Conservation (phyloP, 192 early-diverging fungal species). For the Coemansia sp. region DNA sequence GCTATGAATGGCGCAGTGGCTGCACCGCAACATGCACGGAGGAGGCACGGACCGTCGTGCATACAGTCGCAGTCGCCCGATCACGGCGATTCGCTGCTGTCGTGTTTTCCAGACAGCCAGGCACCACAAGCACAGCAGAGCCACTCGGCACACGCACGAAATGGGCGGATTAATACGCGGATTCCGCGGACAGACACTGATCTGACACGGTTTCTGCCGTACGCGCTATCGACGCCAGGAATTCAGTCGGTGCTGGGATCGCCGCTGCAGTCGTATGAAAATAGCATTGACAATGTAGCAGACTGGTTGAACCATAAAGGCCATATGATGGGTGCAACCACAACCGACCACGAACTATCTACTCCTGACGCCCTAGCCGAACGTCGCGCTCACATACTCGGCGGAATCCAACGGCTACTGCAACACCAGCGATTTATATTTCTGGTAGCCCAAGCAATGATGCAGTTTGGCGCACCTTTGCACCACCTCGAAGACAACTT, state of each 20-base stretch:
- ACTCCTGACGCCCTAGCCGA: slow-evolving; percentile 9
- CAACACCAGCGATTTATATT: slow-evolving; percentile 62
- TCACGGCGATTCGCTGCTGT: not conserved
- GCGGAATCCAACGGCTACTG: slow-evolving; percentile 53
- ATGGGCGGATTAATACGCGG: not conserved
- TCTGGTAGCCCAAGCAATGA: slow-evolving; percentile 61
- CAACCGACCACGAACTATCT: not conserved
- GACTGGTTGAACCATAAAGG: slow-evolving; percentile 20
- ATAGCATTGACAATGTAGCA: slow-evolving; percentile 10
- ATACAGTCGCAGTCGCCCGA: not conserved
- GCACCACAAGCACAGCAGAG: not conserved
- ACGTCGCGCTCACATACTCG: slow-evolving; percentile 7
- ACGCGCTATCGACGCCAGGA: slow-evolving; percentile 24
- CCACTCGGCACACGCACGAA: not conserved
- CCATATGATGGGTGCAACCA: not conserved
- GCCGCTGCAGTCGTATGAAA: slow-evolving; percentile 9
- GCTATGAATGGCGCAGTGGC: not conserved
- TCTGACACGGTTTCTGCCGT: slow-evolving; percentile 31
- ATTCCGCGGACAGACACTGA: slow-evolving; percentile 11
- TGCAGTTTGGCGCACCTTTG: slow-evolving; percentile 65
- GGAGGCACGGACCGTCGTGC: not conserved
- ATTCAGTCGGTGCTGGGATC: slow-evolving; percentile 18
- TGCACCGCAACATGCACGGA: not conserved
- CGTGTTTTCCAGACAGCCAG: not conserved
- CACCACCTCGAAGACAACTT: slow-evolving; percentile 65